These are phyloP conservation scores for Thermoascus crustaceus DNA, from an alignment of 2,329 filamentous ascomycete species.

Conservation along the genomic window DNA sequence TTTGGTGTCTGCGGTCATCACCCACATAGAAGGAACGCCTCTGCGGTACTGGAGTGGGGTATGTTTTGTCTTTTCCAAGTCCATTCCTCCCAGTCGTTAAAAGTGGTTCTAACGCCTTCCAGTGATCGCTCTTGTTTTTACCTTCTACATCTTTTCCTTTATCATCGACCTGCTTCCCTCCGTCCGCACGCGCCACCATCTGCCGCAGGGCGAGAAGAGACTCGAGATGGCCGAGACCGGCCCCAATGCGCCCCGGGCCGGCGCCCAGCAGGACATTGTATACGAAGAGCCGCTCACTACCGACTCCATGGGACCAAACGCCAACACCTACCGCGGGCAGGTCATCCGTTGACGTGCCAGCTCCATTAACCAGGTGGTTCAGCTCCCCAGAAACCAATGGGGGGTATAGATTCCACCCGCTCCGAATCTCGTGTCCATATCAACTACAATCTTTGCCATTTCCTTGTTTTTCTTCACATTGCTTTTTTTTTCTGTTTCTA, in stretches of 20 bases:
- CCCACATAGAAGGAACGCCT: constrained; percentile 49
- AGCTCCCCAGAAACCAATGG: too few relatives aligned
- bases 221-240: constrained; percentile 16
- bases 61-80: too few relatives aligned
- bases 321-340: constrained; percentile 14
- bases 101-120: constrained; percentile 2
- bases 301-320: constrained; percentile 28
- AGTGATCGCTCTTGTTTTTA: constrained; percentile 72
- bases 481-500: too few relatives aligned
- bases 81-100: too few relatives aligned
- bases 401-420: too few relatives aligned
- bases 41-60: constrained; percentile 70
- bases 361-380: too few relatives aligned
- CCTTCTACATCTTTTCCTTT: constrained; percentile 81
- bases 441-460: too few relatives aligned
- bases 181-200: constrained; percentile 49
- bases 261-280: constrained; percentile 12
- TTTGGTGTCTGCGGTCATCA: constrained; percentile 55
- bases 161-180: constrained; percentile 80
- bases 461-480: too few relatives aligned
- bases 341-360: constrained; percentile 1
- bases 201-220: constrained; percentile 35
- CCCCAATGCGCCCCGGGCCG: constrained; percentile 5
- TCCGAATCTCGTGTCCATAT: too few relatives aligned
- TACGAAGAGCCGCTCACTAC: constrained; percentile 31